Conservation (phyloP, 805 yeast genomes). For the Sugiyamaella smithiae region DNA sequence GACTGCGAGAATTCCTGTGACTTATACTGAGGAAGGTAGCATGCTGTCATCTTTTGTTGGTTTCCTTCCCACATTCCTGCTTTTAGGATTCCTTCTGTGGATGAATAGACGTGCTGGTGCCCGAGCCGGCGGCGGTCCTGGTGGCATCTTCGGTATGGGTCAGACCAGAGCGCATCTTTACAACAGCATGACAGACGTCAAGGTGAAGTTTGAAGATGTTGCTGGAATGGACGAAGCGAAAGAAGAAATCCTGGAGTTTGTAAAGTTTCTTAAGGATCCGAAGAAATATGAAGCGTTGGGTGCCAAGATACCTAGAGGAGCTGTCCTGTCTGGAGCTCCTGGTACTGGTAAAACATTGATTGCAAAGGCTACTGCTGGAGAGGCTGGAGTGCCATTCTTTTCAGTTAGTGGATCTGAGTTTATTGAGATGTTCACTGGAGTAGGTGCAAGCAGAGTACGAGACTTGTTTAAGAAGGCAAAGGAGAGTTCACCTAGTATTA, state of each 20-base stretch:
- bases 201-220: conserved; percentile 80
- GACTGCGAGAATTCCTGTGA: conserved; percentile 71
- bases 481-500: conserved; percentile 84
- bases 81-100: conserved; percentile 77
- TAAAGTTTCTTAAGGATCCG: conserved; percentile 82
- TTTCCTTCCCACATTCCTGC: conserved; percentile 73
- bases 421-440: conserved; percentile 97
- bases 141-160: conserved; percentile 73
- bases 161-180: conserved; percentile 76
- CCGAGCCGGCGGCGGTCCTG: conserved; percentile 40
- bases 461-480: conserved; percentile 88
- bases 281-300: conserved; percentile 81
- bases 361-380: conserved; percentile 96
- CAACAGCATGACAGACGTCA: conserved; percentile 80
- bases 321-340: conserved; percentile 90
- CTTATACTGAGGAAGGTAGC: conserved; percentile 67
- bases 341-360: conserved; percentile 94
- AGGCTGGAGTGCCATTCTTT: conserved; percentile 90
- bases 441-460: conserved; percentile 92
- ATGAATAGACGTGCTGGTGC: conserved; percentile 52
- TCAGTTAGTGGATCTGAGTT: conserved; percentile 93
- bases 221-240: conserved; percentile 96
- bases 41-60: conserved; percentile 62
- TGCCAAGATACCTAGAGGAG: conserved; percentile 94
- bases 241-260: conserved; percentile 94